Conservation (phyloP, 345 rosid species). For the Camelina hispida region DNA sequence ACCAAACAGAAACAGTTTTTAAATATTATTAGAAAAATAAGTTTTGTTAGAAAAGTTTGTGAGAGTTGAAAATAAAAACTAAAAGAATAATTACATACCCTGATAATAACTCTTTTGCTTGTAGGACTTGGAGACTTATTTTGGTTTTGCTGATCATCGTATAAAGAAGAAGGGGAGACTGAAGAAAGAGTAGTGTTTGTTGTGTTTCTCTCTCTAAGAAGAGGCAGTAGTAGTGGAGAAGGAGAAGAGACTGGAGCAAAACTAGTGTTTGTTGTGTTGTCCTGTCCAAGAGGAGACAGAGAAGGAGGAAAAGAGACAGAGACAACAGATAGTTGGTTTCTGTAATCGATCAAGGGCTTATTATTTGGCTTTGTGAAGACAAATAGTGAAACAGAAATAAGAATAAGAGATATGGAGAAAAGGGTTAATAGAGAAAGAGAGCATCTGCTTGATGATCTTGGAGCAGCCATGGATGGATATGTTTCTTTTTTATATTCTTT, state of each 20-base stretch:
- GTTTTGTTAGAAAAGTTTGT: not conserved
- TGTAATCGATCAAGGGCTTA: constrained; percentile 28
- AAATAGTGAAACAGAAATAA: constrained; percentile 32
- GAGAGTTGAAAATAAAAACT: not conserved
- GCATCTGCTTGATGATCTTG: constrained; percentile 40
- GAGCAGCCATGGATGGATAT: constrained; percentile 34
- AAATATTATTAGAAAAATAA: too few species aligned
- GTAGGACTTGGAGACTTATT: constrained; percentile 23
- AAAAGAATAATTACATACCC: constrained; percentile 9
- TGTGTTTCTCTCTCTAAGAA: not conserved
- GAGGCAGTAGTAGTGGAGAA: not conserved
- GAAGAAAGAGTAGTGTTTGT: constrained; percentile 8
- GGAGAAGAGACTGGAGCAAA: too few species aligned
- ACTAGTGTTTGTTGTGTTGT: constrained; percentile 2
- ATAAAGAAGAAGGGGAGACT: not conserved
- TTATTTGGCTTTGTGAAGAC: constrained; percentile 30
- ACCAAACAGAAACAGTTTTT: too few species aligned
- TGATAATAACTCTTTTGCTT: constrained; percentile 20
- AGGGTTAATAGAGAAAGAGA: constrained; percentile 37
- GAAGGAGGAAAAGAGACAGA: constrained; percentile 32
- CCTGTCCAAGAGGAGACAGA: not conserved
- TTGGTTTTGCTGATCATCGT: constrained; percentile 18
- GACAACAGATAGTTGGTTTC: constrained; percentile 28
- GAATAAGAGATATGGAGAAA: constrained; percentile 29
- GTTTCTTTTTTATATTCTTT: not conserved